Conservation (phyloP, 768 basidiomycete genomes). For the Filobasidium wieringae region DNA sequence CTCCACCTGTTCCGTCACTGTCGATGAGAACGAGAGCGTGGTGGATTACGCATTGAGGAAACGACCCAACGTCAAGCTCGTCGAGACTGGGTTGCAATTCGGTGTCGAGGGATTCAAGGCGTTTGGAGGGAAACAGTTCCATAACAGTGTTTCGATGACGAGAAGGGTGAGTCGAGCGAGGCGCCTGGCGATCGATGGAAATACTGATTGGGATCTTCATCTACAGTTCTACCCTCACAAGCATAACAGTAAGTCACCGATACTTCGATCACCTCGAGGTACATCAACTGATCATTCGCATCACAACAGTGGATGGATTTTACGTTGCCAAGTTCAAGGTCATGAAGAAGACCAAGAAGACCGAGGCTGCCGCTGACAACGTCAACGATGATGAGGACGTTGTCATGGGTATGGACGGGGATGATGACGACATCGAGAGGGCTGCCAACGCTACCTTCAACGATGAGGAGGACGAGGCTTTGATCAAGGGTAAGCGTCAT, state of each 20-base stretch:
- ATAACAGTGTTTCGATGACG: conserved; percentile 64
- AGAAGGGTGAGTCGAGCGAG: conserved; percentile 45
- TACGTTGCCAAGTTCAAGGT: conserved; percentile 97
- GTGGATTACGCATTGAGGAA: conserved; percentile 95
- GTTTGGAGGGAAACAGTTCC: conserved; percentile 83
- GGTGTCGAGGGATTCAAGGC: conserved; percentile 81
- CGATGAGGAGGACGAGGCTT: conserved; percentile 60
- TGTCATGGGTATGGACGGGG: conserved; percentile 38
- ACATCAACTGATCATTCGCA: neutral
- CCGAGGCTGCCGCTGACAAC: conserved; percentile 19
- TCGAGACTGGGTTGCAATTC: conserved; percentile 84
- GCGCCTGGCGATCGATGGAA: conserved; percentile 11
- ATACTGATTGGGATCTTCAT: neutral
- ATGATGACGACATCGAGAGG: conserved; percentile 33
- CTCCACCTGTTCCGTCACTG: conserved; percentile 94
- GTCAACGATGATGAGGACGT: conserved; percentile 29
- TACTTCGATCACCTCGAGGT: neutral
- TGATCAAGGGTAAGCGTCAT: conserved; percentile 63
- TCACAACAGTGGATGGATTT: conserved; percentile 71
- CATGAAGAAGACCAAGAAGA: conserved; percentile 52
- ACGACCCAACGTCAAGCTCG: conserved; percentile 79
- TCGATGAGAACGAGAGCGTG: conserved; percentile 96
- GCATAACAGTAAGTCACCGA: conserved; percentile 57
- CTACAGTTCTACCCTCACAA: conserved; percentile 55
- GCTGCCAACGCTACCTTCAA: conserved; percentile 48